A percentile compares a stretch with the other conserved stretches of the same genome.
These are phyloP conservation scores for Globisporangium abappressorium DNA, from an alignment of 352 stramenopile genomes.

Conservation along the genomic window DNA sequence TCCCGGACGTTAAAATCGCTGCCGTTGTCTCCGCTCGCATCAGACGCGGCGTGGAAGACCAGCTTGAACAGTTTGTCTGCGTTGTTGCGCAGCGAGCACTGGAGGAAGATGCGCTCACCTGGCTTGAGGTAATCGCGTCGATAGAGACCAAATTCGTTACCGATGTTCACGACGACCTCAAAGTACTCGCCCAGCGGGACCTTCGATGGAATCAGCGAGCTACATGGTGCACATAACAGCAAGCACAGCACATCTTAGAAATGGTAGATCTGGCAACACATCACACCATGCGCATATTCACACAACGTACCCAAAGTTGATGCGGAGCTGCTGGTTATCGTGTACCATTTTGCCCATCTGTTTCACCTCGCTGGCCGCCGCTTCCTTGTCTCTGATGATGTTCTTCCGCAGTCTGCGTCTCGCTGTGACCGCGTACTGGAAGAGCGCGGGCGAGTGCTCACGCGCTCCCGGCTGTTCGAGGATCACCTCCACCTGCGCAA, in stretches of 20 bases:
- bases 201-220: conserved; percentile 53
- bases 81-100: conserved; percentile 47
- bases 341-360: conserved; percentile 77
- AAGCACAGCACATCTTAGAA: neutral
- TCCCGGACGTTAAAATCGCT: conserved; percentile 12
- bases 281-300: neutral
- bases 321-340: conserved; percentile 70
- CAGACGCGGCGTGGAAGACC: conserved; percentile 16
- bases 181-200: conserved; percentile 52
- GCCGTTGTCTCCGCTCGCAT: conserved; percentile 9
- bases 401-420: conserved; percentile 54
- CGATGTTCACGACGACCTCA: conserved; percentile 68
- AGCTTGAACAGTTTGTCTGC: conserved; percentile 27
- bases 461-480: conserved; percentile 25
- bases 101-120: conserved; percentile 43
- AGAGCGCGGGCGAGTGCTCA: conserved; percentile 25
- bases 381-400: conserved; percentile 45
- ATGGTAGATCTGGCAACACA: conserved; percentile 2
- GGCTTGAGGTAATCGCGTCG: conserved; percentile 45
- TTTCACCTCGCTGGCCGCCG: conserved; percentile 43
- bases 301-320: conserved; percentile 66
- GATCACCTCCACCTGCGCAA: conserved; percentile 41
- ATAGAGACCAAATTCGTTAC: conserved; percentile 83
- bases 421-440: conserved; percentile 55
- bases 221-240: conserved; percentile 19